These are phyloP conservation scores for Rubroboletus pulcherrimus DNA, from an alignment of 768 basidiomycete species.

Conservation along the genomic window DNA sequence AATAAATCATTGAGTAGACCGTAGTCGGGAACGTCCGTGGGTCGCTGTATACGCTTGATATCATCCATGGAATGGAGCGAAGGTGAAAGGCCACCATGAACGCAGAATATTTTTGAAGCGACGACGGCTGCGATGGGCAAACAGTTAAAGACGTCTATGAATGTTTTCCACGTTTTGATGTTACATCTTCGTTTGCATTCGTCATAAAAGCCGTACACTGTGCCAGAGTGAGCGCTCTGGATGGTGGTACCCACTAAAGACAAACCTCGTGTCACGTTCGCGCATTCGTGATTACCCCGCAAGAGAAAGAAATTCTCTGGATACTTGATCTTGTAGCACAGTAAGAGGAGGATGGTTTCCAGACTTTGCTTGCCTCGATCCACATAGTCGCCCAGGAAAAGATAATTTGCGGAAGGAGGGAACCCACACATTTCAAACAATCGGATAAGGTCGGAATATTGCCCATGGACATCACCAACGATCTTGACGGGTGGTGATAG, in stretches of 20 bases:
- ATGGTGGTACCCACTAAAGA: constrained; percentile 8
- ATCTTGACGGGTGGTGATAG: constrained; percentile 98
- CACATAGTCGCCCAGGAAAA: constrained; percentile 98
- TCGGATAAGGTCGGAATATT: constrained; percentile 97
- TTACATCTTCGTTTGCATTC: constrained; percentile 99
- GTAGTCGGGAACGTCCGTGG: constrained; percentile 98
- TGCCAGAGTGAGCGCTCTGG: constrained; percentile 14
- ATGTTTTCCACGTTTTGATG: constrained; percentile 99
- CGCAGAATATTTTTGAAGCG: constrained; percentile 99
- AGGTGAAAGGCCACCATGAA: constrained; percentile 93
- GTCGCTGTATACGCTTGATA: constrained; percentile 95
- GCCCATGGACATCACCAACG: constrained; percentile 98
- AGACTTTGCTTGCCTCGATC: constrained; percentile 98
- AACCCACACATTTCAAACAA: constrained; percentile 99
- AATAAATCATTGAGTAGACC: constrained; percentile 94
- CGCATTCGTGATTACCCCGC: constrained; percentile 98
- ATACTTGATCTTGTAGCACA: constrained; percentile 99
- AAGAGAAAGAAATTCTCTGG: constrained; percentile 99
- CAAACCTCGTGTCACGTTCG: constrained; percentile 96
- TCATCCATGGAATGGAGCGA: constrained; percentile 96
- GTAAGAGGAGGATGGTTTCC: constrained; percentile 92
- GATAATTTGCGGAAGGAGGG: constrained; percentile 94
- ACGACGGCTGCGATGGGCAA: constrained; percentile 98
- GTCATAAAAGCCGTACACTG: constrained; percentile 99
- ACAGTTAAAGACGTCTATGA: constrained; percentile 99